Evolutionary conservation across 2,329 filamentous ascomycete genomes (phyloP).

Genomic region (Aureobasidium subglaciale): DNA sequence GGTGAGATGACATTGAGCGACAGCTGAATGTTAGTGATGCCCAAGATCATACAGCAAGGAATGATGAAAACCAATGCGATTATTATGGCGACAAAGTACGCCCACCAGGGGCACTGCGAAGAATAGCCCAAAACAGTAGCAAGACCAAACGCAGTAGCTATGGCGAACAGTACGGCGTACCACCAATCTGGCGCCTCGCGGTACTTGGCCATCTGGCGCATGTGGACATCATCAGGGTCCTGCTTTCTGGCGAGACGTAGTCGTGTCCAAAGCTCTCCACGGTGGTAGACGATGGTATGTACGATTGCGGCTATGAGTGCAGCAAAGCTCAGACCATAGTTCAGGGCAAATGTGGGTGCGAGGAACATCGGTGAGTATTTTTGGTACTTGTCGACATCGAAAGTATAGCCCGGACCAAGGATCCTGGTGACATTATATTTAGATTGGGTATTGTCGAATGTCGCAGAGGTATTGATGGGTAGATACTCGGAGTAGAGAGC

Average conservation of each 20-base stretch:
- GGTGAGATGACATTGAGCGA: conserved; percentile 21
- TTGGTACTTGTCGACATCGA: conserved; percentile 68
- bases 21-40: conserved; percentile 60
- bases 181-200: conserved; percentile 72
- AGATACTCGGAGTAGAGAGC: conserved; percentile 74
- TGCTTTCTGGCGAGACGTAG: conserved; percentile 55
- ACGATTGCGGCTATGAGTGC: conserved; percentile 70
- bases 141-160: conserved; percentile 22
- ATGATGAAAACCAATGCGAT: conserved; percentile 79
- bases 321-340: conserved; percentile 81
- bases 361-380: conserved; percentile 80
- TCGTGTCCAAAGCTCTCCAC: conserved; percentile 70
- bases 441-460: conserved; percentile 76
- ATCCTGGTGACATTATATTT: conserved; percentile 77
- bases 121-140: conserved; percentile 16
- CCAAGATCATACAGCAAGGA: conserved; percentile 86
- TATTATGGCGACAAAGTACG: conserved; percentile 48
- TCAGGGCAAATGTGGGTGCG: conserved; percentile 79
- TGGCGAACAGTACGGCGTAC: conserved; percentile 46
- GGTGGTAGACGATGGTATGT: conserved; percentile 79
- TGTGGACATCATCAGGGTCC: conserved; percentile 59
- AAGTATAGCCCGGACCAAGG: conserved; percentile 67
- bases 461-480: conserved; percentile 74
- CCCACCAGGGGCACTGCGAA: conserved; percentile 11
- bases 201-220: conserved; percentile 69